Conservation (phyloP, 352 stramenopile species). For the Hyaloperonospora brassicae region DNA sequence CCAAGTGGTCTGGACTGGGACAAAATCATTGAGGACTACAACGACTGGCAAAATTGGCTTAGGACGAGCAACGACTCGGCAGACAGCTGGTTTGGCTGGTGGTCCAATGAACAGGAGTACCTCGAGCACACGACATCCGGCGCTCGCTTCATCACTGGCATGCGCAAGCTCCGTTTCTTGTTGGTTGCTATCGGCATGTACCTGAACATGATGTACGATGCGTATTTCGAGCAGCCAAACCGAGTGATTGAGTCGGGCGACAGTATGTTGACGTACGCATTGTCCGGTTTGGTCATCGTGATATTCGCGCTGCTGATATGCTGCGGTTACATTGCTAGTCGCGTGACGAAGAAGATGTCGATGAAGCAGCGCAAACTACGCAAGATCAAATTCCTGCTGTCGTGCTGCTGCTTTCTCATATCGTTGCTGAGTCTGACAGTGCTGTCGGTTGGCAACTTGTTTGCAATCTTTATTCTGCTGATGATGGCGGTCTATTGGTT, state of each 20-base stretch:
- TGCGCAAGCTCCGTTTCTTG: slow-evolving; percentile 80
- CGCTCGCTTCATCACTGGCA: slow-evolving; percentile 53
- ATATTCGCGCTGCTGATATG: slow-evolving; percentile 68
- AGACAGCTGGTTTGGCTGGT: slow-evolving; percentile 85
- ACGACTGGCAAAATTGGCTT: slow-evolving; percentile 93
- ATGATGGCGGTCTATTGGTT: slow-evolving; percentile 81
- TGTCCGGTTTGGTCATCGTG: slow-evolving; percentile 56
- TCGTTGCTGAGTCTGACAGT: slow-evolving; percentile 64
- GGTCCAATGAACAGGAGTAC: slow-evolving; percentile 75
- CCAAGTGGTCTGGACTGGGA: slow-evolving; percentile 96
- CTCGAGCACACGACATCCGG: slow-evolving; percentile 67
- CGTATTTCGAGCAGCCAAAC: slow-evolving; percentile 61
- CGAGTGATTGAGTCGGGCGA: slow-evolving; percentile 47
- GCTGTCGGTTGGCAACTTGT: slow-evolving; percentile 60
- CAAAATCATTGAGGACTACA: slow-evolving; percentile 92
- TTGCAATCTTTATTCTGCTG: slow-evolving; percentile 64
- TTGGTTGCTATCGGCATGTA: slow-evolving; percentile 67
- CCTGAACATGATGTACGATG: slow-evolving; percentile 71
- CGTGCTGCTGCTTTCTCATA: slow-evolving; percentile 58
- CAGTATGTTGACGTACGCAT: slow-evolving; percentile 50
- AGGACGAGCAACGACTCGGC: slow-evolving; percentile 78
- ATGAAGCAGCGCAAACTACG: slow-evolving; percentile 86
- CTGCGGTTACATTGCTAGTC: slow-evolving; percentile 78
- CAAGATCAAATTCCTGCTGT: slow-evolving; percentile 83
- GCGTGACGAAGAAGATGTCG: slow-evolving; percentile 85